phyloP scores from a whole-genome alignment of 768 basidiomycete species.

The Xerocomellus chrysenteron region DNA sequence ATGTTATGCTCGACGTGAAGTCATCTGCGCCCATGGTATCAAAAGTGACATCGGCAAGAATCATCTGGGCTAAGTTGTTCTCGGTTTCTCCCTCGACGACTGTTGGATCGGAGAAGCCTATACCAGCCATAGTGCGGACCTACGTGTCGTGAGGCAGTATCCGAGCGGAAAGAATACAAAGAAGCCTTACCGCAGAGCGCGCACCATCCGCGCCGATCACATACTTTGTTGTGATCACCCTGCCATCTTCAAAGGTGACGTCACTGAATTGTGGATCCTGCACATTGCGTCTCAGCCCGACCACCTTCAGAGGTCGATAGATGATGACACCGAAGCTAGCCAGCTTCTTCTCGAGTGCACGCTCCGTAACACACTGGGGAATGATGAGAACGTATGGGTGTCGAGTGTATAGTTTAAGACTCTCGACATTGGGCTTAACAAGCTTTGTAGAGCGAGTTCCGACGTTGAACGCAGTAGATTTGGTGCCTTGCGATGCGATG shows the following conservation, averaged over 20 bases:
- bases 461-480: slow-evolving; percentile 25
- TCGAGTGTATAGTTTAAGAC: slow-evolving; percentile 40
- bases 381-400: slow-evolving; percentile 44
- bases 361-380: slow-evolving; percentile 47
- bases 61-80: slow-evolving; percentile 38
- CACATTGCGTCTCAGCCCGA: slow-evolving; percentile 34
- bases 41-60: slow-evolving; percentile 48
- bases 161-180: background rate
- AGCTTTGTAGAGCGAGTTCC: slow-evolving; percentile 33
- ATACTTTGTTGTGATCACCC: slow-evolving; percentile 42
- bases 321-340: slow-evolving; percentile 33
- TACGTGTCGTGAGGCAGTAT: slow-evolving; percentile 13
- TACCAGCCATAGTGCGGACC: slow-evolving; percentile 42
- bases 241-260: slow-evolving; percentile 49
- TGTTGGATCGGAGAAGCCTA: slow-evolving; percentile 46
- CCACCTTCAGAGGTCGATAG: slow-evolving; percentile 39
- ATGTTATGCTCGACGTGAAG: slow-evolving; percentile 17
- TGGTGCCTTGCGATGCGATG: slow-evolving; percentile 39
- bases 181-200: slow-evolving; percentile 39
- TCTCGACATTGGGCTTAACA: slow-evolving; percentile 30
- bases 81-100: slow-evolving; percentile 22
- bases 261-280: slow-evolving; percentile 33
- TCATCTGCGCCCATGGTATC: slow-evolving; percentile 2
- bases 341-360: slow-evolving; percentile 37
- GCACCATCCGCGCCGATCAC: slow-evolving; percentile 54